Base-by-base conservation (phyloP, 148 eudicot species). In the Arctostaphylos glauca region DNA sequence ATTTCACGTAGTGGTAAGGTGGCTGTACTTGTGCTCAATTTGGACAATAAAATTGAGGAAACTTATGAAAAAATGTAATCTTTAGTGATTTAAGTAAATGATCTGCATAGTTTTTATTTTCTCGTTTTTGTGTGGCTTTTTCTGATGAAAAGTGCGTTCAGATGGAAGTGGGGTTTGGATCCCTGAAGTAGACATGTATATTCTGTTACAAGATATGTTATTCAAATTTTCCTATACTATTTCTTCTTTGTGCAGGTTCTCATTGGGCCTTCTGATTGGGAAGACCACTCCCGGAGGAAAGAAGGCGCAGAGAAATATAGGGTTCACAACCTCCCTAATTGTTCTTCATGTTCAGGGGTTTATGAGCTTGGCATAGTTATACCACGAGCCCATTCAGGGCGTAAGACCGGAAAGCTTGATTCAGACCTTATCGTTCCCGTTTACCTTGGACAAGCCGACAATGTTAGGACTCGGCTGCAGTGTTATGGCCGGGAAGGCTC, bases 251-350 rank as follows among this genome's bases (percentile, higher is more conserved):
- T 25, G n/a, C 87, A 93, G 97, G 85, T 92, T 71, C 86, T 96
- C 58, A 88, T 93, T 49, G 98, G 99, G 55, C 87, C 93, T 21
- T 84, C 81, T 6, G 98, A 96, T 83, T 94, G 98, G 98, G 94
- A 88, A 73, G 79, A 92, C 44, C 85, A 96, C 74, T 75, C 44
- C 76, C 43, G 60, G 67, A 83, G 92, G 25, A 93, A 87, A 74
- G 96, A 96, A 82, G 98, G 98, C 75, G 94, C 90, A 5, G 94
- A 91, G 83, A 91, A 90, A 83, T 96, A 96, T 87, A 87, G 98
- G 88, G 87, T 93, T 6, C 89, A 80, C 7, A 94, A 94, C 49
- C 89, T 96, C 21, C 98, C 98, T 2, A 67, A 85, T 48, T 77
- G 87, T 9, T 18, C 85, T 60, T 85, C 91, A 18, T 88, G 92